Evolutionary conservation across 2,329 filamentous ascomycete species (phyloP), one percentile per base, ranked within the genome.

Genomic region (Exserohilum rostratum): DNA sequence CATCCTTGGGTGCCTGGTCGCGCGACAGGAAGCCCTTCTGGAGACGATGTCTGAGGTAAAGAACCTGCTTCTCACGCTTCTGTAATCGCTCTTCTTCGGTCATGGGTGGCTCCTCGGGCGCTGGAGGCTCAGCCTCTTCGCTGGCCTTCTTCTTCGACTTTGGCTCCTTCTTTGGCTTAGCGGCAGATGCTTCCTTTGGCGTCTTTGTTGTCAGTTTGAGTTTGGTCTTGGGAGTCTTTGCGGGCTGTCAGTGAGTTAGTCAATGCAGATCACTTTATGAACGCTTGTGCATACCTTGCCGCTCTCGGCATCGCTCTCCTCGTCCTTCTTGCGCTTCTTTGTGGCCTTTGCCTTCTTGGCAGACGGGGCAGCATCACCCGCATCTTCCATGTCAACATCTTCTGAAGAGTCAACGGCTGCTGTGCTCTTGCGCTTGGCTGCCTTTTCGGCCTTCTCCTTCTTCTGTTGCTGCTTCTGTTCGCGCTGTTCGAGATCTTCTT

Each of bases 21-120:
- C 90, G 86, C 18, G 90, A 90, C 38, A 99, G 82, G 67, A 99
- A 92, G 0, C 93, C 93, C 74, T 96, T 96, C 73, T 99, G 95
- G 30, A 99, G 86, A 74, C 93, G 91, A 78, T 99, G 93, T 60
- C 95, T 90, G 34, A 97, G 84, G 76, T 96, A 98, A 29, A 97
- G 80, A n/a, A 99, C 91, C 58, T 82, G 80, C 76, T 86, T 86
- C 73, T 86, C 80, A 59, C 82, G 84, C 73, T 84, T 85, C 53
- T 81, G 78, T 40, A 82, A 78, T 38, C 78, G 77, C 67, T 86
- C 83, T 52, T 81, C 79, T 12, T 82, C 80, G 20, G 83, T 83
- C 57, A 85, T 70, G 37, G 79, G 78, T 60, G 83, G 82, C 59
- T 82, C 81, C 49, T 82, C 79, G 53, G 78, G 76, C 62, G 78